phyloP scores from a whole-genome alignment of 805 yeast genomes.

The Dipodascus geniculatus region DNA sequence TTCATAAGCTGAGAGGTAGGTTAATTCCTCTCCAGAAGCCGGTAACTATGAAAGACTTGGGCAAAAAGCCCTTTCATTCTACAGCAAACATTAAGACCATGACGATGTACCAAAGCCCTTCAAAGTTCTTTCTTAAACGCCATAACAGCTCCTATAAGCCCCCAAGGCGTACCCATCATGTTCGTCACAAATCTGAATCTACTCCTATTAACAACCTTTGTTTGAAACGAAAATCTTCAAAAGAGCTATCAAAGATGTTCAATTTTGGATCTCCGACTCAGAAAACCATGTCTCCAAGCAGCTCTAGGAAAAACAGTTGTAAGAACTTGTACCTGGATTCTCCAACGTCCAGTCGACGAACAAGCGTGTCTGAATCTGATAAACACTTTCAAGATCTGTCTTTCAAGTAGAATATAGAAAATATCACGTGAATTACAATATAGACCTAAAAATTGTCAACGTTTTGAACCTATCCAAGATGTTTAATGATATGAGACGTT shows the following conservation, averaged over 20 bases:
- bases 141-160: background rate
- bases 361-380: background rate
- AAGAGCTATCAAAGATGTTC: background rate
- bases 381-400: background rate
- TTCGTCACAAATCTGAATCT: background rate
- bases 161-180: background rate
- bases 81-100: background rate
- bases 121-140: background rate
- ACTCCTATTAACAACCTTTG: background rate
- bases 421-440: background rate
- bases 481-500: no score
- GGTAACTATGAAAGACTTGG: background rate
- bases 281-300: background rate
- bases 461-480: no score
- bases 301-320: background rate
- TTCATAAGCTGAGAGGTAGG: slow-evolving; percentile 43
- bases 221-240: background rate
- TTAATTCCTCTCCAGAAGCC: slow-evolving; percentile 7
- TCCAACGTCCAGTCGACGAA: background rate
- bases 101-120: background rate
- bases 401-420: no score
- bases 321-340: background rate
- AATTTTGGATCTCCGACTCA: background rate
- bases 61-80: background rate
- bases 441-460: background rate